Evolutionary conservation across 805 yeast species (phyloP).

Genomic region (Kuraishia cidri): DNA sequence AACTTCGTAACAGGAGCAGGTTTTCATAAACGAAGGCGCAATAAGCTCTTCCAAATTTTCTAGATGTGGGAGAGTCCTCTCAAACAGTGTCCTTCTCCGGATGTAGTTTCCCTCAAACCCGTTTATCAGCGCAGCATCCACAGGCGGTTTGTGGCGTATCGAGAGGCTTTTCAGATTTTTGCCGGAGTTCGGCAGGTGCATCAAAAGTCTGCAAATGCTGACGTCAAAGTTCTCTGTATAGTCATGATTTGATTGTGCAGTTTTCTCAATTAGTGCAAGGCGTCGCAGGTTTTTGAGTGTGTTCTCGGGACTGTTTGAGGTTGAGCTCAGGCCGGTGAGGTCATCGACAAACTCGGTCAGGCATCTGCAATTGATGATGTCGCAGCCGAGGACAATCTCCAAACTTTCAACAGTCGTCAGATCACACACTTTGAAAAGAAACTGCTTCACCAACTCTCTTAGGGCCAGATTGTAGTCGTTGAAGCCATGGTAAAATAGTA

Average conservation of each 20-base stretch:
- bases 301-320: slow-evolving; percentile 13
- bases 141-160: slow-evolving; percentile 52
- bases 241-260: slow-evolving; percentile 28
- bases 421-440: slow-evolving; percentile 21
- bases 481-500: slow-evolving; percentile 37
- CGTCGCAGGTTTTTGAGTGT: slow-evolving; percentile 22
- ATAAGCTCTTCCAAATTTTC: slow-evolving; percentile 31
- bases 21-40: slow-evolving; percentile 51
- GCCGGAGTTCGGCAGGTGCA: slow-evolving; percentile 20
- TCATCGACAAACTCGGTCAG: slow-evolving; percentile 28
- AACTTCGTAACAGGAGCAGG: slow-evolving; percentile 62
- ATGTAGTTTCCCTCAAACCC: slow-evolving; percentile 70
- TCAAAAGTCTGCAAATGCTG: slow-evolving; percentile 30
- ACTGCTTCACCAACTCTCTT: slow-evolving; percentile 18
- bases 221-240: slow-evolving; percentile 50
- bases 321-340: slow-evolving; percentile 19
- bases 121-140: slow-evolving; percentile 46
- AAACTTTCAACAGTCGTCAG: slow-evolving; percentile 23
- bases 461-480: slow-evolving; percentile 27
- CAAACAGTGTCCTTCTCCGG: slow-evolving; percentile 46
- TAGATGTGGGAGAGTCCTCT: slow-evolving; percentile 35
- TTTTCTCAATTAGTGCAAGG: slow-evolving; percentile 24
- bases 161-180: slow-evolving; percentile 29
- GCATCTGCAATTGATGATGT: slow-evolving; percentile 35
- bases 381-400: slow-evolving; percentile 49